Conservation (phyloP, 805 yeast species). For the Wickerhamomyces pijperi region DNA sequence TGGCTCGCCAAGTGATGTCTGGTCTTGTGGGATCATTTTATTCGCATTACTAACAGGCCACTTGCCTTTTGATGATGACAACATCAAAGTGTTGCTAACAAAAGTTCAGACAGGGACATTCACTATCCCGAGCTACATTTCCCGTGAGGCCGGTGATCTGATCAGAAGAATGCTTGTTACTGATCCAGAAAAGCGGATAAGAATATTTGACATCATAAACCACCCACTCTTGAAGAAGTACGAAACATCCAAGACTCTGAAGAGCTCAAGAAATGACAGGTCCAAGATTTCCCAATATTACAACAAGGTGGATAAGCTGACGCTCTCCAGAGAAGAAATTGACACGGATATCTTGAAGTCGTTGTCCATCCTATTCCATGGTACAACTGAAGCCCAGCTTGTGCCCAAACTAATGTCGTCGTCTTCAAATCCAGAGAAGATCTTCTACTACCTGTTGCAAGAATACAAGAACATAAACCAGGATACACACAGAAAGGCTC, state of each 20-base stretch:
- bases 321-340: slow-evolving; percentile 29
- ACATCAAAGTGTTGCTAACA: slow-evolving; percentile 72
- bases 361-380: slow-evolving; percentile 73
- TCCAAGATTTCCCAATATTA: slow-evolving; percentile 24
- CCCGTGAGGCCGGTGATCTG: slow-evolving; percentile 79
- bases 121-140: slow-evolving; percentile 69
- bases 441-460: slow-evolving; percentile 64
- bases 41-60: slow-evolving; percentile 93
- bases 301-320: slow-evolving; percentile 27
- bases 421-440: slow-evolving; percentile 64
- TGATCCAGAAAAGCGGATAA: slow-evolving; percentile 70
- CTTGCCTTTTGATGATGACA: slow-evolving; percentile 94
- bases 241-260: slow-evolving; percentile 27
- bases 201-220: slow-evolving; percentile 59
- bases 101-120: slow-evolving; percentile 89
- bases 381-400: slow-evolving; percentile 46
- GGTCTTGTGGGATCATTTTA: slow-evolving; percentile 96
- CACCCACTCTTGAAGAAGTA: slow-evolving; percentile 82
- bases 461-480: slow-evolving; percentile 63
- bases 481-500: slow-evolving; percentile 14
- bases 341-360: slow-evolving; percentile 70
- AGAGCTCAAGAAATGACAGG: slow-evolving; percentile 18
- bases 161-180: slow-evolving; percentile 73
- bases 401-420: slow-evolving; percentile 39
- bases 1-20: slow-evolving; percentile 93